These are phyloP conservation scores for Cercospora zeae-maydis DNA, from an alignment of 2,329 filamentous ascomycete species.

Conservation along the genomic window DNA sequence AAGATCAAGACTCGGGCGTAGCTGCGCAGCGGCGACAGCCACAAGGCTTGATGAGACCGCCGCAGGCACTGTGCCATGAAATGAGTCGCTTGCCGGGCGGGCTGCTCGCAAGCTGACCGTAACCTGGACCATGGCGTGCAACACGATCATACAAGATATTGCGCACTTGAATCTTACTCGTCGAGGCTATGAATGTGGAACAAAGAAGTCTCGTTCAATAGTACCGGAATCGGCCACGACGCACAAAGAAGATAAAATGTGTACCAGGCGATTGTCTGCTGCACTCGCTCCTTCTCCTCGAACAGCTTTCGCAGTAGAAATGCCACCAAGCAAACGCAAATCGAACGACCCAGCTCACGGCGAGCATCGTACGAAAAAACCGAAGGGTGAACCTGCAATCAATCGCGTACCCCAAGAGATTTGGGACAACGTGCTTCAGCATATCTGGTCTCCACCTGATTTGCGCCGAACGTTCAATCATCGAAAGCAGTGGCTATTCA, in stretches of 20 bases:
- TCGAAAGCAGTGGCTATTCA: background rate
- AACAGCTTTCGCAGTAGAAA: background rate
- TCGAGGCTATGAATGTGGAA: background rate
- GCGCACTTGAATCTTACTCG: background rate
- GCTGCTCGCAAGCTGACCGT: too few species aligned
- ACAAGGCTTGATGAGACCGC: too few species aligned
- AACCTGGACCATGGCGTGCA: too few species aligned
- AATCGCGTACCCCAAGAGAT: background rate
- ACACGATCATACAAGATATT: too few species aligned
- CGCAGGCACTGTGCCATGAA: too few species aligned
- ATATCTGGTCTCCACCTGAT: background rate
- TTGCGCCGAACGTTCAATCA: too few species aligned
- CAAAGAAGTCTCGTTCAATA: background rate
- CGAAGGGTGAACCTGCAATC: background rate
- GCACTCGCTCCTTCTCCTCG: background rate
- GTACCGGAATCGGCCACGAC: background rate
- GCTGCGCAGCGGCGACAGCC: too few species aligned
- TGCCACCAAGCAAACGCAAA: background rate
- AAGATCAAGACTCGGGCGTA: background rate
- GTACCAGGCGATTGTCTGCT: background rate
- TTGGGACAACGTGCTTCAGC: background rate
- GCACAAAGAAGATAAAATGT: background rate
- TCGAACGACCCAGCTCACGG: background rate
- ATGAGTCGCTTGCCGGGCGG: too few species aligned
- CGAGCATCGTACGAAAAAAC: background rate